A percentile compares a stretch with the other conserved stretches of the same genome.
Conservation (phyloP, 257 asterid species). For the Rauvolfia tetraphylla region DNA sequence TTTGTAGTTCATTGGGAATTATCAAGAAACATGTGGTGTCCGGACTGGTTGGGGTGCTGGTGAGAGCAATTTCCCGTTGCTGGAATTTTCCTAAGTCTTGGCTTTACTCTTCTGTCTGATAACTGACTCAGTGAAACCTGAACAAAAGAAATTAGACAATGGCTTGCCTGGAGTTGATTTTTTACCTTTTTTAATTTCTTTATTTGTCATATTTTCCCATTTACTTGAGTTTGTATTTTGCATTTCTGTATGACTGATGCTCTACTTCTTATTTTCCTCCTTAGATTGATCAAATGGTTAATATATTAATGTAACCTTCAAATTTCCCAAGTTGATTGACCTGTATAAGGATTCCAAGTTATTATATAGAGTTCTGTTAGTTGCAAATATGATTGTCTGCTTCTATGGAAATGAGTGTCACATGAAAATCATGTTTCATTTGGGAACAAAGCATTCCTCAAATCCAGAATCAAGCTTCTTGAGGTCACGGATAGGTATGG, state of each 20-base stretch:
- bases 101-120: not conserved
- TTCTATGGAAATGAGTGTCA: not conserved
- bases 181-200: not conserved
- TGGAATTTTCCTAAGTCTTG: not conserved
- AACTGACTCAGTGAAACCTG: not conserved
- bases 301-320: not conserved
- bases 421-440: not conserved
- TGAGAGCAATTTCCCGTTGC: slow-evolving; percentile 30
- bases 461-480: not conserved
- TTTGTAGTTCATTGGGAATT: slow-evolving; percentile 86
- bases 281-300: not conserved
- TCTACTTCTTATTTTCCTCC: not conserved
- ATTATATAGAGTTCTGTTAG: not conserved
- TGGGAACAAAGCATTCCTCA: not conserved
- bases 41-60: slow-evolving; percentile 98
- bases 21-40: slow-evolving; percentile 76
- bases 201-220: not conserved
- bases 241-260: not conserved
- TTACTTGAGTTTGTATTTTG: not conserved
- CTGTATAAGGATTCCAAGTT: not conserved
- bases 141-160: not conserved
- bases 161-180: not conserved
- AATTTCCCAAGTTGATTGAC: not conserved
- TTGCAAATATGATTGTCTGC: not conserved
- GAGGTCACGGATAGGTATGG: not conserved